phyloP scores from a whole-genome alignment of 169 alveolate genomes.

The Plasmodium cynomolgi region DNA sequence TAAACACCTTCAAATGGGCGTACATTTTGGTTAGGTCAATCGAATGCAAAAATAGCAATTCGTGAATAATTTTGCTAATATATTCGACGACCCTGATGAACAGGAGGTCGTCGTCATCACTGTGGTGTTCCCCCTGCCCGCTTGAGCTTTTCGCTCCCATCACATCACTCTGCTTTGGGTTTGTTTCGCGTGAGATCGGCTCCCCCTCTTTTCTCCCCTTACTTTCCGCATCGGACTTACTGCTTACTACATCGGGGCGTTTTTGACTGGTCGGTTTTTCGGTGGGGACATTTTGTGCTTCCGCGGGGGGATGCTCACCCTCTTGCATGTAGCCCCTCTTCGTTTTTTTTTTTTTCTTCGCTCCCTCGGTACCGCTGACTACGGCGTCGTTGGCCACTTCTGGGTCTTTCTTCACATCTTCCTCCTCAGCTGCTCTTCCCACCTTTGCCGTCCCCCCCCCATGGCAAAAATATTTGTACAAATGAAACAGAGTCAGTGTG shows the following conservation, averaged over 20 bases:
- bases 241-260: neutral
- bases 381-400: neutral
- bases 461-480: constrained; percentile 53
- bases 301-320: neutral
- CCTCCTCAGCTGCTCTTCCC: neutral
- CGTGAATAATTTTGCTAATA: constrained; percentile 74
- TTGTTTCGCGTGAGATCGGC: neutral
- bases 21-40: constrained; percentile 67
- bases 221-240: neutral
- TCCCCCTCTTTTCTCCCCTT: neutral
- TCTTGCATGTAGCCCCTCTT: neutral
- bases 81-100: constrained; percentile 66
- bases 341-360: neutral
- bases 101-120: constrained; percentile 5
- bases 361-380: neutral
- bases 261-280: neutral
- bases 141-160: neutral
- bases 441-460: neutral
- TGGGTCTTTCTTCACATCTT: neutral
- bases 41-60: constrained; percentile 57
- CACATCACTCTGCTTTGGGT: neutral
- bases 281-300: neutral
- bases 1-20: constrained; percentile 39
- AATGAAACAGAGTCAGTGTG: constrained; percentile 11
- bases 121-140: neutral